Evolutionary conservation across 2,329 filamentous ascomycete species (phyloP).

Genomic region (Colletotrichum sp.): DNA sequence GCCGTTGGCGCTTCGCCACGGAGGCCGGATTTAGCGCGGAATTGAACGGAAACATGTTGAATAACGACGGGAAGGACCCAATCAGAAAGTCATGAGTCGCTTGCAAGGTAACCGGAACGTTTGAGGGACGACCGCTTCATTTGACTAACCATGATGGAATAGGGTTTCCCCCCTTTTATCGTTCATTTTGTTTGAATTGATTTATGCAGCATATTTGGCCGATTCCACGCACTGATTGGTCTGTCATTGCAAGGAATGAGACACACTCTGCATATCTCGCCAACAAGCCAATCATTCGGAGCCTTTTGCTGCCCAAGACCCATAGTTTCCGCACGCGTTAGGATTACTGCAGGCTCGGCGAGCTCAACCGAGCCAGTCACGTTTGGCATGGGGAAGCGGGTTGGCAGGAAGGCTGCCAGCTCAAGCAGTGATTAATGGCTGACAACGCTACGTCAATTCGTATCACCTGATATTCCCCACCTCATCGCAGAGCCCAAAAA

Average conservation of each 20-base stretch:
- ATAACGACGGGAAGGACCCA: not conserved
- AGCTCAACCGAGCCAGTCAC: not conserved
- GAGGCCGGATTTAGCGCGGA: not conserved
- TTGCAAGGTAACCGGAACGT: not conserved
- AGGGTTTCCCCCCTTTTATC: not conserved
- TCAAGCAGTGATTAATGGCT: not conserved
- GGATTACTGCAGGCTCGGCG: not conserved
- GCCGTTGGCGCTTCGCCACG: not conserved
- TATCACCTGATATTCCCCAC: not conserved
- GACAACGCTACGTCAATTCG: not conserved
- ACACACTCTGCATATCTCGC: not conserved
- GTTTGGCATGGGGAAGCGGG: not conserved
- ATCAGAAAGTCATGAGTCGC: not conserved
- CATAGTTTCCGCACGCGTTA: not conserved
- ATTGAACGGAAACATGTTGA: not conserved
- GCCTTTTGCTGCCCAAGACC: not conserved
- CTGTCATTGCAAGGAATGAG: not conserved
- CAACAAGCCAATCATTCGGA: not conserved
- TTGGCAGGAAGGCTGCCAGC: not conserved
- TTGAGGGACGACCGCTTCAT: not conserved
- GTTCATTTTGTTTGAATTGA: not conserved
- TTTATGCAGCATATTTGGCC: not conserved
- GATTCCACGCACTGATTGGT: not conserved
- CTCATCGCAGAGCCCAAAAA: not conserved
- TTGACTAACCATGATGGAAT: not conserved